Evolutionary conservation across 2,329 filamentous ascomycete genomes (phyloP).

Genomic region (Xylaria sp.): DNA sequence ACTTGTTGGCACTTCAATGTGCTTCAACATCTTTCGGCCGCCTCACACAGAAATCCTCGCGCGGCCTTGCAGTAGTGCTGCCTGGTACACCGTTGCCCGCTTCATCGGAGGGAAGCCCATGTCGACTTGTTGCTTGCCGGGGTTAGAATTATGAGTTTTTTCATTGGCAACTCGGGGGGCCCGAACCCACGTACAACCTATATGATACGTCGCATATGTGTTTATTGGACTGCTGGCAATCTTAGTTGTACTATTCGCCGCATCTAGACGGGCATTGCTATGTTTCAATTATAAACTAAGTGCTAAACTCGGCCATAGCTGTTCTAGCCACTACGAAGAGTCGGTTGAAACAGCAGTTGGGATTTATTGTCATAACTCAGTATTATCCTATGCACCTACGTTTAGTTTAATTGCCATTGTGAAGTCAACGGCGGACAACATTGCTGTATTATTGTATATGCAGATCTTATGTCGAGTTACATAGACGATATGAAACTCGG

Average conservation of each 20-base stretch:
- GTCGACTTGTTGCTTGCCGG: neutral
- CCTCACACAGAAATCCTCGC: neutral
- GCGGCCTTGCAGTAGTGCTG: neutral
- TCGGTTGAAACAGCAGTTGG: neutral
- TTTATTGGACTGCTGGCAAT: neutral
- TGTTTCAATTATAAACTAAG: neutral
- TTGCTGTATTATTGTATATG: neutral
- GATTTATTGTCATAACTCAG: neutral
- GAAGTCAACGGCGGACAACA: neutral
- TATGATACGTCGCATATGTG: neutral
- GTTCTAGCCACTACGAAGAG: neutral
- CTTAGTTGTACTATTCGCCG: neutral
- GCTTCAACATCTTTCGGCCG: conserved; percentile 4
- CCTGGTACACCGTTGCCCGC: neutral
- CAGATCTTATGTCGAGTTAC: neutral
- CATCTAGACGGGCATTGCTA: neutral
- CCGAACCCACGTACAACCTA: neutral
- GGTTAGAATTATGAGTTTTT: neutral
- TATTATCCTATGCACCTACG: too few species aligned
- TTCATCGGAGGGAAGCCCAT: neutral
- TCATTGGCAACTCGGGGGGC: neutral
- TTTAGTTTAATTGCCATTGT: too few species aligned
- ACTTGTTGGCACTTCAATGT: conserved; percentile 9
- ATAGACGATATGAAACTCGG: neutral
- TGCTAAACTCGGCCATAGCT: neutral